Conservation (phyloP, 441 rosid genomes). For the Eugenia klotzschiana region DNA sequence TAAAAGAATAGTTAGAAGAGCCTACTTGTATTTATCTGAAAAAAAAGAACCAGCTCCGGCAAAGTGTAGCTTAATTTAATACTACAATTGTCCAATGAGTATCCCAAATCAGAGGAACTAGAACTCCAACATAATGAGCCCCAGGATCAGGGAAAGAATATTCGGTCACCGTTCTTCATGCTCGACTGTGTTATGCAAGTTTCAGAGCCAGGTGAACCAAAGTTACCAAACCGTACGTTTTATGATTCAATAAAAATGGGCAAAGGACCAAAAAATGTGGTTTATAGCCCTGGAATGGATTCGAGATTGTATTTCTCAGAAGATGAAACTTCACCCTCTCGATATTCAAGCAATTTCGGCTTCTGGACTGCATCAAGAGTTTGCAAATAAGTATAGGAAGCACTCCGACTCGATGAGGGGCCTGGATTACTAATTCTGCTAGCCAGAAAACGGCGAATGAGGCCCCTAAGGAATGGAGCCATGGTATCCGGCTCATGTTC, state of each 20-base stretch:
- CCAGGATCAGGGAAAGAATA: background rate
- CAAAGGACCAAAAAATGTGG: background rate
- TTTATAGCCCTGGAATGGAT: constrained; percentile 78
- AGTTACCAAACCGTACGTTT: background rate
- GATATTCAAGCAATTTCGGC: constrained; percentile 39
- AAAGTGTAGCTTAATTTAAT: background rate
- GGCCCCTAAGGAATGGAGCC: constrained; percentile 86
- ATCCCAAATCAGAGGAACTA: background rate
- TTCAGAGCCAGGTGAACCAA: background rate
- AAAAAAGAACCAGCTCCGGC: background rate
- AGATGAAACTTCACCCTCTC: constrained; percentile 27
- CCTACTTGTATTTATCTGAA: background rate
- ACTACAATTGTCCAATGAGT: background rate
- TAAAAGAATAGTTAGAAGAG: background rate
- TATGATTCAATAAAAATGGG: background rate
- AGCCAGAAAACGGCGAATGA: constrained; percentile 86
- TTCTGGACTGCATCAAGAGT: constrained; percentile 50
- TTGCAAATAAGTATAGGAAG: constrained; percentile 61
- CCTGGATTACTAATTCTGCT: constrained; percentile 85
- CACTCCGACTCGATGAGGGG: constrained; percentile 31
- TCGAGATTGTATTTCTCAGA: constrained; percentile 74
- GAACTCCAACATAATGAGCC: background rate
- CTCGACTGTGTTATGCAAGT: background rate
- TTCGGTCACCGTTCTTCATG: background rate
- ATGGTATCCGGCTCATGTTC: constrained; percentile 90